phyloP scores from a whole-genome alignment of 2,329 filamentous ascomycete genomes.

The Cercospora sp. region DNA sequence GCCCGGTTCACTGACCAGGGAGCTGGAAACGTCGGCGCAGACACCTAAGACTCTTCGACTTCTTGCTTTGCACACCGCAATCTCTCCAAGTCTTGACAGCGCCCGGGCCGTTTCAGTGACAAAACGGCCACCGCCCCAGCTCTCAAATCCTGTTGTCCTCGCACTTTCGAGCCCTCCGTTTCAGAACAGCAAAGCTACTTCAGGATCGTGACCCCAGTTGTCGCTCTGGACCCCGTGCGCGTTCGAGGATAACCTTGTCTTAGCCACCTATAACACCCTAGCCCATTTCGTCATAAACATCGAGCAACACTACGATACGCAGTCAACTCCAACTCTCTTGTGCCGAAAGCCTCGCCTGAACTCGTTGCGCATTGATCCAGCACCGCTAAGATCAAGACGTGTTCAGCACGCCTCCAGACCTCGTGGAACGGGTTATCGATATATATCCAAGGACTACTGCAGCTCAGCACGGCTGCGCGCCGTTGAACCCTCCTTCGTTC shows the following conservation, averaged over 20 bases:
- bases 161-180: background rate
- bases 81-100: background rate
- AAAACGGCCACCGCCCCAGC: background rate
- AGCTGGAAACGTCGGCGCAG: conserved; percentile 1
- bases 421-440: background rate
- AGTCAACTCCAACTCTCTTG: background rate
- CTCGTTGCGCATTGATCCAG: background rate
- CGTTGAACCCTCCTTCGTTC: background rate
- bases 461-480: conserved; percentile 2
- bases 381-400: background rate
- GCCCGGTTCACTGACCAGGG: background rate
- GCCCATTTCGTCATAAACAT: background rate
- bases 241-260: conserved; percentile 3
- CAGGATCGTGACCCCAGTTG: background rate
- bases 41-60: background rate
- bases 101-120: background rate
- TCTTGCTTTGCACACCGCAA: background rate
- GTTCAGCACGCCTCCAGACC: background rate
- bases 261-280: conserved; percentile 3
- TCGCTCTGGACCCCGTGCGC: background rate
- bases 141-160: background rate
- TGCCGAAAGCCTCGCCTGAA: background rate
- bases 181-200: background rate
- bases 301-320: background rate
- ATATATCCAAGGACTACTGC: background rate